Base-by-base conservation (phyloP, 2,329 filamentous ascomycete species). In the Cordyceps cateniannulata region DNA sequence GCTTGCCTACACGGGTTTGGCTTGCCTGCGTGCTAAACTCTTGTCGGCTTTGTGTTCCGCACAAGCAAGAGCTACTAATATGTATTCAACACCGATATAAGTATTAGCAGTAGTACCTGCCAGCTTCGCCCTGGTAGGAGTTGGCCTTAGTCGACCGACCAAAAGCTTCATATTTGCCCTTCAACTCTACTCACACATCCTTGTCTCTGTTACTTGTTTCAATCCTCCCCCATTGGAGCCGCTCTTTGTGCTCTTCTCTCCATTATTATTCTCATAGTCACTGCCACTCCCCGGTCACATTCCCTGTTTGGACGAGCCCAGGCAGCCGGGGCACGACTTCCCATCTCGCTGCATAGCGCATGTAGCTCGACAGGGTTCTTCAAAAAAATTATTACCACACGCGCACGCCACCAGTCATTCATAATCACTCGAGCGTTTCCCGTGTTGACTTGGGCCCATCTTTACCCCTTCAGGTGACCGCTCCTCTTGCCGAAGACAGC, bases 331-430 rank as follows among this genome's bases (percentile, higher is more conserved):
- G 47, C 25, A 42, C n/a, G 20, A 18, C 48, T 35, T 14, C 42
- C 48, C 57, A 25, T 52, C 47, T 14, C 27, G 40, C 57, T 25
- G 12, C 57, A 52, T 52, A 49, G 7, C 9, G 27, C 18, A 32
- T 42, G 48, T 59, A 52, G 48, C 38, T 45, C 27, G 57, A 59
- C 57, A 59, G 38, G 57, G 57, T 9, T 59, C 52, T 48, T 51
- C 45, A 20, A 10, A 35, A 52, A 52, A 35, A 32, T n/a, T 18
- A 45, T 44, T 58, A 24, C 54, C 29, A 59, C 48, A 44, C 38
- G 20, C 50, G 47, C 8, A 16, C 47, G 57, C 48, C 27, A 49
- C 47, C 57, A 52, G 32, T 27, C 47, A 51, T 45, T 48, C 3
- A 47, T 22, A 45, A 45, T 50, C 47, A 2, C 29, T 32, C 47